phyloP scores from a whole-genome alignment of 140 eudicot species.

The Anethum foeniculum region DNA sequence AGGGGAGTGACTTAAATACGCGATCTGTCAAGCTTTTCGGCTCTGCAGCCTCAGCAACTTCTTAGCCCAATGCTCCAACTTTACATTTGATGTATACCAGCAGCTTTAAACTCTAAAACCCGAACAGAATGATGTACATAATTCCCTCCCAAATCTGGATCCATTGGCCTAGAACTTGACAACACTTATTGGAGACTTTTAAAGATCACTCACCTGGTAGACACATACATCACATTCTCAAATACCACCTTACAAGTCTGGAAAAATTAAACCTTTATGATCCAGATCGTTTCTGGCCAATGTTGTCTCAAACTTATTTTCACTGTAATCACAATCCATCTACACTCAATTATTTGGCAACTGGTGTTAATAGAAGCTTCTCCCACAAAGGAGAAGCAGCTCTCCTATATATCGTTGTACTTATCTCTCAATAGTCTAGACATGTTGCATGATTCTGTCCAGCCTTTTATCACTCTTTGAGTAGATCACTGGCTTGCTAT shows the following conservation, averaged over 20 bases:
- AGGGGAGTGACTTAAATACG: background rate
- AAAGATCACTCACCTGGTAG: background rate
- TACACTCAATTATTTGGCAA: background rate
- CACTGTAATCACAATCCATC: background rate
- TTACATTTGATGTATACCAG: background rate
- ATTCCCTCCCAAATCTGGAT: background rate
- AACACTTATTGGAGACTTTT: background rate
- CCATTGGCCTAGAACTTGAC: background rate
- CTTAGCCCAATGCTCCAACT: background rate
- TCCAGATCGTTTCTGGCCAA: background rate
- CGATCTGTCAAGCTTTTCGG: background rate
- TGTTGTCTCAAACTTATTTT: background rate
- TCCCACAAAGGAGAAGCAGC: background rate
- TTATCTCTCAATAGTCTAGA: background rate
- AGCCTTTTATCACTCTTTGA: background rate
- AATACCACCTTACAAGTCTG: background rate
- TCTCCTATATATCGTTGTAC: background rate
- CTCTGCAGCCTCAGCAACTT: background rate
- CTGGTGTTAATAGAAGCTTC: background rate
- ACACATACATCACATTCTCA: background rate
- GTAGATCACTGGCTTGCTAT: background rate
- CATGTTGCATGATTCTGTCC: background rate
- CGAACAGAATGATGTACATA: background rate
- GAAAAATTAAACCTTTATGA: background rate
- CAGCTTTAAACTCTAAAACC: background rate